phyloP scores from a whole-genome alignment of 1,284 basidiomycete species.

The Sparassis latifolia region DNA sequence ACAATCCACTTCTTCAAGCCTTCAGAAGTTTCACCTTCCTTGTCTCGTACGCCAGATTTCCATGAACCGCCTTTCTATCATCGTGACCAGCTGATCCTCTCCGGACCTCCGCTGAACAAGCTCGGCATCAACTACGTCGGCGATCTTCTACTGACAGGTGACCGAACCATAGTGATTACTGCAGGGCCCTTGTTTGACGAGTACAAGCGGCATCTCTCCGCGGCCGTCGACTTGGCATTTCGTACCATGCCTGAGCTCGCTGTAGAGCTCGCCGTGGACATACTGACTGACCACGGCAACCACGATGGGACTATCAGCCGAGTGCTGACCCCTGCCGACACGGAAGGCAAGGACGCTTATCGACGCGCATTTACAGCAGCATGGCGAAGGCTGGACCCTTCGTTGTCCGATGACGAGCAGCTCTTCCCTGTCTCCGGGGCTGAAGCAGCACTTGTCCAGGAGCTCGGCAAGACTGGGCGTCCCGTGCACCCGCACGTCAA shows the following conservation, averaged over 20 bases:
- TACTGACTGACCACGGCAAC: constrained; percentile 3
- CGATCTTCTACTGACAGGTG: not conserved
- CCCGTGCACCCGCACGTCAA: constrained; percentile 4
- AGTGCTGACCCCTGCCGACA: not conserved
- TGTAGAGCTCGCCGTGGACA: constrained; percentile 9
- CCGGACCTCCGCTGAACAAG: not conserved
- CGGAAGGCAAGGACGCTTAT: constrained; percentile 4
- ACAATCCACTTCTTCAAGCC: constrained; percentile 7
- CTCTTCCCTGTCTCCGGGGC: constrained; percentile 4
- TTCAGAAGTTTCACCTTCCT: not conserved
- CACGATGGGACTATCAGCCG: constrained; percentile 3
- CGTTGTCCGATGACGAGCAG: not conserved
- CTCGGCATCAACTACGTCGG: constrained; percentile 11
- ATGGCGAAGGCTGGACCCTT: constrained; percentile 3
- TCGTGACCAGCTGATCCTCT: constrained; percentile 6
- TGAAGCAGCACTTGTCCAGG: constrained; percentile 4
- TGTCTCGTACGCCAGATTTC: not conserved
- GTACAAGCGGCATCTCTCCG: constrained; percentile 1
- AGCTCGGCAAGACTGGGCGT: constrained; percentile 4
- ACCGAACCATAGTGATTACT: not conserved
- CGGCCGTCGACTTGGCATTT: constrained; percentile 6
- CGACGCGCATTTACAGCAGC: constrained; percentile 7
- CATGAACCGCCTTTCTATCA: constrained; percentile 3
- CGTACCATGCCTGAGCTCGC: constrained; percentile 9
- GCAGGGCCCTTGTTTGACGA: not conserved